Conservation (phyloP, 768 basidiomycete genomes). For the Phylloporus sp. region DNA sequence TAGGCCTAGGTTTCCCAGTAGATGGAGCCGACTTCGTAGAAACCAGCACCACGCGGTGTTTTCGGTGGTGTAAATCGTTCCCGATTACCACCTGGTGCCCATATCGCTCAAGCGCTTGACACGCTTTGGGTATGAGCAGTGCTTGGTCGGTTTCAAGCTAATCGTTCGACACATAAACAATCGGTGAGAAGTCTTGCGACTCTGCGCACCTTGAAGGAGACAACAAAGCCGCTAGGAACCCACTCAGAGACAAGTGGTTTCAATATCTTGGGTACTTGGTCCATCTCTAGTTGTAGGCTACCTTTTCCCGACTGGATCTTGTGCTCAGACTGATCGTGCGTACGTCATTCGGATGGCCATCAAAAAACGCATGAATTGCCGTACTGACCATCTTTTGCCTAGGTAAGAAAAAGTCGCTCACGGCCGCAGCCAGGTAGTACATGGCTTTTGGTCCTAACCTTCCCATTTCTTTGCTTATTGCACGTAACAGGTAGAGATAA, state of each 20-base stretch:
- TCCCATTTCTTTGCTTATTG: constrained; percentile 75
- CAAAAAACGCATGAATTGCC: background rate
- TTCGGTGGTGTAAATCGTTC: constrained; percentile 89
- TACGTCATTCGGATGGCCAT: background rate
- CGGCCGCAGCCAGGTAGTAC: constrained; percentile 97
- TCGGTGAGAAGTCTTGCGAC: background rate
- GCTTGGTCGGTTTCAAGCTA: constrained; percentile 90
- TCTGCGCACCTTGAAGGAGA: constrained; percentile 89
- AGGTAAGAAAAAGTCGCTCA: constrained; percentile 97
- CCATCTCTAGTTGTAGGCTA: constrained; percentile 93
- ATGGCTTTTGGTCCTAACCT: constrained; percentile 66
- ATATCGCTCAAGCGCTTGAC: constrained; percentile 83
- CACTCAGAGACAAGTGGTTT: constrained; percentile 93
- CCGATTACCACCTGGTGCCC: constrained; percentile 98
- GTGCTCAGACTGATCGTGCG: constrained; percentile 73
- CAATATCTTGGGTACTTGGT: constrained; percentile 95
- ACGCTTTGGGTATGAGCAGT: constrained; percentile 88
- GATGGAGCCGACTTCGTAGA: constrained; percentile 40
- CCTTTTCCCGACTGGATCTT: constrained; percentile 98
- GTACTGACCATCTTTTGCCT: constrained; percentile 78
- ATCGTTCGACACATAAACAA: constrained; percentile 3
- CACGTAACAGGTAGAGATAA: constrained; percentile 88
- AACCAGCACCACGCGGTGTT: constrained; percentile 90
- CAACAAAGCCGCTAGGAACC: constrained; percentile 85
- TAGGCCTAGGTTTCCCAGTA: constrained; percentile 6